phyloP scores from a whole-genome alignment of 108 stramenopile genomes.

The Pinguiococcus pyrenoidosus region DNA sequence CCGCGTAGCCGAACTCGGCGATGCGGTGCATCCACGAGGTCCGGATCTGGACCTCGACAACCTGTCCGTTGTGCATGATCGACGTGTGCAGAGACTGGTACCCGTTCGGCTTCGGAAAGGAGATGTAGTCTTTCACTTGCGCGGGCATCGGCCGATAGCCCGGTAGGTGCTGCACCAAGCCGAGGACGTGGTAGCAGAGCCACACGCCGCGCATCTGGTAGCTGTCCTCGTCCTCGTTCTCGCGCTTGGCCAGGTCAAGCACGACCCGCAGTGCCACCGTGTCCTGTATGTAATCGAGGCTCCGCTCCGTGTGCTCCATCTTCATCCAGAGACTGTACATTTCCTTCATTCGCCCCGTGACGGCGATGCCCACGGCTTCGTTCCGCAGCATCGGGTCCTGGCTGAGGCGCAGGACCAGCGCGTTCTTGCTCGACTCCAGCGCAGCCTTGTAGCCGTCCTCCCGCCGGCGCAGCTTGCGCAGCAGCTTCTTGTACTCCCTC shows the following conservation, averaged over 20 bases:
- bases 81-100: slow-evolving; percentile 83
- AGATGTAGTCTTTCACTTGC: slow-evolving; percentile 82
- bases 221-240: slow-evolving; percentile 29
- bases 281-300: slow-evolving; percentile 62
- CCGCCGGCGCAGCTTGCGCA: slow-evolving; percentile 17
- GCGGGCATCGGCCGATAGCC: slow-evolving; percentile 75
- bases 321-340: slow-evolving; percentile 84
- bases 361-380: slow-evolving; percentile 49
- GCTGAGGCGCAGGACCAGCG: slow-evolving; percentile 50
- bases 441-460: slow-evolving; percentile 50
- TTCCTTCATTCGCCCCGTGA: slow-evolving; percentile 77
- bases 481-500: slow-evolving; percentile 64
- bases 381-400: slow-evolving; percentile 51
- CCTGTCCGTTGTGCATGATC: slow-evolving; percentile 57
- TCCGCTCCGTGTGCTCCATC: slow-evolving; percentile 46
- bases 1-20: slow-evolving; percentile 85
- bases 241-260: slow-evolving; percentile 42
- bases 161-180: slow-evolving; percentile 67
- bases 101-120: slow-evolving; percentile 79
- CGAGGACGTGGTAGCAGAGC: slow-evolving; percentile 86
- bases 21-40: slow-evolving; percentile 79
- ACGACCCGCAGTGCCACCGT: slow-evolving; percentile 80
- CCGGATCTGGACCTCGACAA: slow-evolving; percentile 86
- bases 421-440: slow-evolving; percentile 55
- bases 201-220: slow-evolving; percentile 37